Evolutionary conservation across 2,329 filamentous ascomycete genomes (phyloP), one percentile per base, ranked within the genome.

Genomic region (Diaporthe sp.): DNA sequence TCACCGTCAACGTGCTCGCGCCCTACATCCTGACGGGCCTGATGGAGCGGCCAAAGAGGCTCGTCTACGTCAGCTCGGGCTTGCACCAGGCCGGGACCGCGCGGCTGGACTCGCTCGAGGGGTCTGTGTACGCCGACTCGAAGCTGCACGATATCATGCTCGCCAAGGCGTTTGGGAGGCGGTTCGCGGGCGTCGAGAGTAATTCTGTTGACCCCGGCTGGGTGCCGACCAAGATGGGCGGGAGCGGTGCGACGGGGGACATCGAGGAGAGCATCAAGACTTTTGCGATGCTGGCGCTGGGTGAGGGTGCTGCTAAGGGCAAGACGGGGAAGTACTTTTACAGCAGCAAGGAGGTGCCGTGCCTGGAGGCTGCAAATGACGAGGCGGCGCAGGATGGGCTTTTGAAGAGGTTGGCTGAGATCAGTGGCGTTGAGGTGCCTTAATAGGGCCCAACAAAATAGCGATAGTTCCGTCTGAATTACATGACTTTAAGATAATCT

Each of bases 111-210:
- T 84, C 85, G 68, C 72, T 83, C 68, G 78, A 79, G 56, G 79
- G 80, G 7, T 81, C 81, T 19, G 77, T 80, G 2, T 92, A 91
- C 76, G 83, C 82, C 72, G 88, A 90, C 75, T 88, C 83, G 73
- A 92, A 92, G 79, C 78, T 92, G 42, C 88, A 91, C 75, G 86
- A 89, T 74, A 81, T 89, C 42, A 83, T 92, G 80, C 82, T 92
- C 19, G 87, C 88, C 1, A 89, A 88, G 72, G 88, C 86, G 3
- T 88, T 91, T 73, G 85, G 88, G 0, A 81, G 86, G 17, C 81
- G 83, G 10, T 75, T 63, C 22, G 87, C 85, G 79, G 72, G 77
- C 0, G 84, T 88, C 0, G 81, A 85, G 76, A 86, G 85, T 44
- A 87, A 87, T 56, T 82, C 85, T 0, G 81, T 88, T 63, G 85